Evolutionary conservation across 1,284 basidiomycete genomes (phyloP).

Genomic region (Cryptococcus sp.): DNA sequence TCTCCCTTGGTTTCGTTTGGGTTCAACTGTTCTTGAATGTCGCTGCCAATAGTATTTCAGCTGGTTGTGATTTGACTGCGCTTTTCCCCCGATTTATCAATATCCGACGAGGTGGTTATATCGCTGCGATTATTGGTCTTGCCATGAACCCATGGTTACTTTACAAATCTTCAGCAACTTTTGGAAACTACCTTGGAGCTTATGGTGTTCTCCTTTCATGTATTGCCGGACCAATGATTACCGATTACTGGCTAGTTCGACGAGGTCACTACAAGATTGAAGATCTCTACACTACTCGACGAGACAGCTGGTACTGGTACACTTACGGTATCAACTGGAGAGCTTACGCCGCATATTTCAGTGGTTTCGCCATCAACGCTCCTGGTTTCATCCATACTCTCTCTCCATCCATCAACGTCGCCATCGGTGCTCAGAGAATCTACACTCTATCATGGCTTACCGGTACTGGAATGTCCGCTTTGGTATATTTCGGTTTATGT

Average conservation of each 20-base stretch:
- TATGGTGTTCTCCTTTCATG: conserved; percentile 63
- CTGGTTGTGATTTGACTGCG: conserved; percentile 78
- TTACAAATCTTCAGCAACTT: conserved; percentile 67
- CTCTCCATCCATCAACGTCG: conserved; percentile 57
- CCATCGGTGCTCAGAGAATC: conserved; percentile 61
- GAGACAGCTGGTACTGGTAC: conserved; percentile 70
- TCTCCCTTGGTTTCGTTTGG: conserved; percentile 52
- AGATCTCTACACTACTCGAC: conserved; percentile 62
- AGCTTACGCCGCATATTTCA: conserved; percentile 46
- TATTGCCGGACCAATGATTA: conserved; percentile 77
- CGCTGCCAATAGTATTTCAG: conserved; percentile 77
- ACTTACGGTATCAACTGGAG: conserved; percentile 69
- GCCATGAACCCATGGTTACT: conserved; percentile 69
- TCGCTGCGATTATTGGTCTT: conserved; percentile 69
- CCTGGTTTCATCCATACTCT: conserved; percentile 52
- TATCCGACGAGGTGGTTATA: conserved; percentile 75
- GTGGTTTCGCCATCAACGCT: conserved; percentile 76
- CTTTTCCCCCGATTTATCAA: conserved; percentile 75
- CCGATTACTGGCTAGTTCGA: conserved; percentile 74
- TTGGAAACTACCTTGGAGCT: conserved; percentile 76
- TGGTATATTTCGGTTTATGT: conserved; percentile 62
- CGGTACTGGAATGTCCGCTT: conserved; percentile 64
- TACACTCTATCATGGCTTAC: conserved; percentile 74
- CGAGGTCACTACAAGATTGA: conserved; percentile 65
- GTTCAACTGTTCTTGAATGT: conserved; percentile 56